Evolutionary conservation across 2,329 filamentous ascomycete species (phyloP), one percentile per base, ranked within the genome.

Genomic region (Fusarium praegraminearum): DNA sequence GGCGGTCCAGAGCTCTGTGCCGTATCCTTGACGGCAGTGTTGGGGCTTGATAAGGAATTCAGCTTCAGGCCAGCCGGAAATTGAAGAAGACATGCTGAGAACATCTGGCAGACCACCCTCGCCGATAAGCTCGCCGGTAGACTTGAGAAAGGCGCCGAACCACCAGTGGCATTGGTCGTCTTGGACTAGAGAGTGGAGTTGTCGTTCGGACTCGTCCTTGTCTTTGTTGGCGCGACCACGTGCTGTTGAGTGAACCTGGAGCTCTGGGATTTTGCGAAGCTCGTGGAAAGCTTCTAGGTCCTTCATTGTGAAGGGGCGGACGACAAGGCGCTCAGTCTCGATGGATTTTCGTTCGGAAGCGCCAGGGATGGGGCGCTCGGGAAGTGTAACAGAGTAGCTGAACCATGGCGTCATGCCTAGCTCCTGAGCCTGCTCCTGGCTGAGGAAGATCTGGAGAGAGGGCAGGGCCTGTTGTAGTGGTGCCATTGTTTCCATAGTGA

Each of bases 321-420:
- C 32, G 4, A 65, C 15, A 7, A 70, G 68, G 18, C 63, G 67
- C 26, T 67, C 54, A 16, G 68, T 70, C 44, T 70, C 61, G 8
- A 70, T 35, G 7, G 57, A 28, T 18, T 57, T 15, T 60, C 68
- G 67, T 4, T 70, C 63, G 10, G 68, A 61, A 2, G 65, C 18
- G 33, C 46, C 26, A 20, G 67, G 68, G 7, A 70, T 54, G 5
- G 63, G 67, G 3, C 49, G 54, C 51, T 70, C 40, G 18, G 68
- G 68, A 20, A 69, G 38, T 13, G 67, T 71, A 12, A 71, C 69
- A 4, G 60, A 59, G 57, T 71, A 71, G 15, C 64, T 71, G 47
- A 71, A 71, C 67, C 67, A 71, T 20, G 69, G 69, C 26, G 59
- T 69, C 60, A 71, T 54, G 35, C 68, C 68, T 15, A 71, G 24